phyloP scores from a whole-genome alignment of 1,139 yeast genomes.

The Magnusiomyces tetraspermus region DNA sequence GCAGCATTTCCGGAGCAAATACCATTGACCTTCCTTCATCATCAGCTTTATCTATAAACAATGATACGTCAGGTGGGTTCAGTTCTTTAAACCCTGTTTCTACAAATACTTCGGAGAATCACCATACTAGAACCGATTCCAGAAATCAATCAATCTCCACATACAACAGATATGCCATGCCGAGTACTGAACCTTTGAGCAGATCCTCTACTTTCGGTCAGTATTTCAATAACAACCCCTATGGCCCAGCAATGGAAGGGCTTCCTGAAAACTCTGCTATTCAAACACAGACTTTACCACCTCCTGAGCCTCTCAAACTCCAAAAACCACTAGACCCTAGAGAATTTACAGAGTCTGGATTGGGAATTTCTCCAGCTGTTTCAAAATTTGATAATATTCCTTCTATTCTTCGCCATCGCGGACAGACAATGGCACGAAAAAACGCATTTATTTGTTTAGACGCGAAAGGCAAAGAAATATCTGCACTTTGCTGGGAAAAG shows the following conservation, averaged over 20 bases:
- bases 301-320: conserved; percentile 17
- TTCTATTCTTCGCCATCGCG: conserved; percentile 63
- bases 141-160: not conserved
- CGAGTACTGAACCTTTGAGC: not conserved
- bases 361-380: conserved; percentile 28
- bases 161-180: not conserved
- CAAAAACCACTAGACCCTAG: conserved; percentile 37
- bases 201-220: not conserved
- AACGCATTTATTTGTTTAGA: conserved; percentile 68
- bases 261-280: not conserved
- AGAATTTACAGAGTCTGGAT: conserved; percentile 32
- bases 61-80: not conserved
- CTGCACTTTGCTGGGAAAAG: conserved; percentile 82
- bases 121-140: not conserved
- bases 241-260: not conserved
- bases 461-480: conserved; percentile 68
- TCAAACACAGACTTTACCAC: not conserved
- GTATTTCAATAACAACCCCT: not conserved
- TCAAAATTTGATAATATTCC: conserved; percentile 51
- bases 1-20: not conserved
- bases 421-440: conserved; percentile 53
- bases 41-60: not conserved
- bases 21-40: not conserved
- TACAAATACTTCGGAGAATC: not conserved
- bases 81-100: not conserved